These are phyloP conservation scores for Pelargonium cotyledonis DNA, from an alignment of 441 rosid species.

Conservation along the genomic window DNA sequence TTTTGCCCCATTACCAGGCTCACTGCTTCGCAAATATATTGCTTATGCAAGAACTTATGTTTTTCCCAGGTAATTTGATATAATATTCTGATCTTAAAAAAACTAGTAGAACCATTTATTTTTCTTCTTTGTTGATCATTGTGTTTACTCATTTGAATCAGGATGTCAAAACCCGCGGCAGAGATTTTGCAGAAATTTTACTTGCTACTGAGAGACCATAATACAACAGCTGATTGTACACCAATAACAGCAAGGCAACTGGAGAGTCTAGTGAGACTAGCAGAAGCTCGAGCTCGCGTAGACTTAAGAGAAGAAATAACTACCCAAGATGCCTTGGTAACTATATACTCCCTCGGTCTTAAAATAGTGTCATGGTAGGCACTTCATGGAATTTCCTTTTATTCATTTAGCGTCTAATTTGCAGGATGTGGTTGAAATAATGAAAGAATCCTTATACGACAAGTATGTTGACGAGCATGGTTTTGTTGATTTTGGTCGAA, in stretches of 20 bases:
- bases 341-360: not conserved
- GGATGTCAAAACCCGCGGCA: conserved; percentile 93
- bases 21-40: conserved; percentile 84
- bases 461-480: conserved; percentile 94
- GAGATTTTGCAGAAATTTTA: conserved; percentile 86
- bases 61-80: conserved; percentile 64
- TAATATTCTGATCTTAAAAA: conserved; percentile 4
- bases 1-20: conserved; percentile 74
- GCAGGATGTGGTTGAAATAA: conserved; percentile 96
- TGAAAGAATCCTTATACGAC: conserved; percentile 91
- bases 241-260: conserved; percentile 97
- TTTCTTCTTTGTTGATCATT: not conserved
- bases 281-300: conserved; percentile 92
- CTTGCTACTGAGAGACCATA: conserved; percentile 76
- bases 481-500: conserved; percentile 81
- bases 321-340: conserved; percentile 76
- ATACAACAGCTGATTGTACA: conserved; percentile 86
- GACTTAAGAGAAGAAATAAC: conserved; percentile 94
- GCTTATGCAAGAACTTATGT: conserved; percentile 81
- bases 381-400: conserved; percentile 3
- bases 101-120: not conserved
- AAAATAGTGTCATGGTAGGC: not conserved
- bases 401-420: conserved; percentile 14
- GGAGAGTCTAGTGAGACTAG: conserved; percentile 90
- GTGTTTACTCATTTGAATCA: conserved; percentile 27